A percentile compares a stretch with the other conserved stretches of the same genome.
These are phyloP conservation scores for Fusarium drepaniforme DNA, from an alignment of 2,329 filamentous ascomycete genomes.

Conservation along the genomic window DNA sequence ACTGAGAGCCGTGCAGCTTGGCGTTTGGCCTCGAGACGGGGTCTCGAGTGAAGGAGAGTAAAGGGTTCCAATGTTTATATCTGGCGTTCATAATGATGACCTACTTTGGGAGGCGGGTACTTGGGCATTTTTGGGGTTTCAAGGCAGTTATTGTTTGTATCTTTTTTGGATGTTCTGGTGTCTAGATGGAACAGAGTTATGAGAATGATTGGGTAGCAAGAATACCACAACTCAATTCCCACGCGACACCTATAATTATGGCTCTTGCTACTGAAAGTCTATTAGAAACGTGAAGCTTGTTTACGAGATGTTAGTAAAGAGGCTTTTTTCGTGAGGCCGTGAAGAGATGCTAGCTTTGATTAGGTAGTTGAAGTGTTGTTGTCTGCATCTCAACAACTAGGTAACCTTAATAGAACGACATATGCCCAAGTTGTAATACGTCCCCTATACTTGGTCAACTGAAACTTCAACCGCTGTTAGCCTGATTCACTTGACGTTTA, in stretches of 20 bases:
- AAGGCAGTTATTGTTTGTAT: constrained; percentile 14
- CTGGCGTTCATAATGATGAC: constrained; percentile 30
- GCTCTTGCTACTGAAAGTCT: background rate
- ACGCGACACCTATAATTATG: background rate
- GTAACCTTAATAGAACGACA: background rate
- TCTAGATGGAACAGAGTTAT: constrained; percentile 2
- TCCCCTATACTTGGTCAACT: background rate
- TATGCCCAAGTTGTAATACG: background rate
- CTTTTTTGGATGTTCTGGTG: constrained; percentile 2
- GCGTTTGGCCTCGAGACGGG: background rate
- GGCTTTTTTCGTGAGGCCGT: background rate
- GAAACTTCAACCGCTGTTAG: background rate
- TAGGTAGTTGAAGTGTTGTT: background rate
- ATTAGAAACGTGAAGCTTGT: background rate
- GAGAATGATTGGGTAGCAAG: constrained; percentile 5
- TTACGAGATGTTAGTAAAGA: background rate
- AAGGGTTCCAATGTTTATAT: constrained; percentile 18
- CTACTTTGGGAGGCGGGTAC: constrained; percentile 17
- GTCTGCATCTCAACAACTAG: background rate
- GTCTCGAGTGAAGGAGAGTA: background rate
- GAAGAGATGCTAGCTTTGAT: background rate
- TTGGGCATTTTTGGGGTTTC: constrained; percentile 16
- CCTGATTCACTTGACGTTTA: constrained; percentile 1
- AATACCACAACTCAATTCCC: constrained; percentile 12
- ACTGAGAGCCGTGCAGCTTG: background rate